Evolutionary conservation across 192 early-diverging fungal genomes (phyloP).

Genomic region (Podochytrium sp.): DNA sequence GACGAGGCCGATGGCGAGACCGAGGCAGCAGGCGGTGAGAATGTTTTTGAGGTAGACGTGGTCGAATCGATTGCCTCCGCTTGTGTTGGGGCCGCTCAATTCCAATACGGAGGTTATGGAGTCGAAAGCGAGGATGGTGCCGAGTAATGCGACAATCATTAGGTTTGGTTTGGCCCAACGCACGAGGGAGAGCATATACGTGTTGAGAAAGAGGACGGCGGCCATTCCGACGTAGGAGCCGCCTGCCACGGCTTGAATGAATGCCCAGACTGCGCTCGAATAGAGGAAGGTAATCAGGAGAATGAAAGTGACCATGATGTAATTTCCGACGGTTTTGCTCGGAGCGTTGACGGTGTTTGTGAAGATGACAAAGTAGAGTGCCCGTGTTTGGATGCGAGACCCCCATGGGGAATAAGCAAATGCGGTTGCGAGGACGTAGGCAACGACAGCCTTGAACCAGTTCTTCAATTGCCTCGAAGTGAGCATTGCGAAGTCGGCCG

Average conservation of each 20-base stretch:
- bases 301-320: background rate
- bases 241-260: slow-evolving; percentile 2
- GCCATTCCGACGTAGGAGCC: background rate
- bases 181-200: slow-evolving; percentile 18
- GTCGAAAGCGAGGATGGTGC: background rate
- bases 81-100: background rate
- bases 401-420: slow-evolving; percentile 21
- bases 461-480: slow-evolving; percentile 9
- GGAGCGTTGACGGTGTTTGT: slow-evolving; percentile 16
- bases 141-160: slow-evolving; percentile 7
- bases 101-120: slow-evolving; percentile 18
- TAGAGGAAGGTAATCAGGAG: background rate
- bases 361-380: slow-evolving; percentile 10
- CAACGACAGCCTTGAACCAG: slow-evolving; percentile 28
- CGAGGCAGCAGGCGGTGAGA: background rate
- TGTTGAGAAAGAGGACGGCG: slow-evolving; percentile 2
- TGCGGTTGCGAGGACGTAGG: slow-evolving; percentile 4
- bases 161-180: background rate
- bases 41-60: background rate
- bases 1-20: slow-evolving; percentile 8
- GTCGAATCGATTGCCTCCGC: slow-evolving; percentile 10
- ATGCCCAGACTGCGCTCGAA: background rate
- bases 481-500: background rate
- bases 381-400: background rate
- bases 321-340: slow-evolving; percentile 28